Evolutionary conservation across 495 filamentous ascomycete species (phyloP).

Genomic region (Penicillium maclennaniae): DNA sequence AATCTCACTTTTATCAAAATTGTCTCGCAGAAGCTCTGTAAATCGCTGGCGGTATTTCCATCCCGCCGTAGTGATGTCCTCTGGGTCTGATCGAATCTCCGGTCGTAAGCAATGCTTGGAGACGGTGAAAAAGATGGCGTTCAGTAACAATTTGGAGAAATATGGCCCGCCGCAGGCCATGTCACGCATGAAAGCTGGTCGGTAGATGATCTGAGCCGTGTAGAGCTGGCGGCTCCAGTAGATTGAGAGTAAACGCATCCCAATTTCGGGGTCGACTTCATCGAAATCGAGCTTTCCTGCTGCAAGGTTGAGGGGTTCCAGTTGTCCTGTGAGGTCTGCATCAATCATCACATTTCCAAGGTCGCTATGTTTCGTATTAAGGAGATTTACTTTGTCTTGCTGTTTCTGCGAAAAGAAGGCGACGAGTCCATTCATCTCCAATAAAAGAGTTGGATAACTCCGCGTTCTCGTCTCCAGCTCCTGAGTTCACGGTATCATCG

Average conservation of each 20-base stretch:
- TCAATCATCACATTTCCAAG: background rate
- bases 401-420: slow-evolving; percentile 26
- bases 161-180: slow-evolving; percentile 41
- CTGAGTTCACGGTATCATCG: slow-evolving; percentile 22
- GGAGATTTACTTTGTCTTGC: slow-evolving; percentile 24
- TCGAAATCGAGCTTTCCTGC: slow-evolving; percentile 37
- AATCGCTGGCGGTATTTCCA: slow-evolving; percentile 36
- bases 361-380: background rate
- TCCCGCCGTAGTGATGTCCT: slow-evolving; percentile 33
- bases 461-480: slow-evolving; percentile 5
- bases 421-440: slow-evolving; percentile 18
- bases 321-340: slow-evolving; percentile 16
- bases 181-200: slow-evolving; percentile 32
- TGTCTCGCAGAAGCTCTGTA: slow-evolving; percentile 34
- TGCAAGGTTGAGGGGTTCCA: slow-evolving; percentile 28
- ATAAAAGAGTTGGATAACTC: slow-evolving; percentile 1
- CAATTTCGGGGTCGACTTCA: slow-evolving; percentile 35
- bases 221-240: slow-evolving; percentile 41
- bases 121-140: slow-evolving; percentile 43
- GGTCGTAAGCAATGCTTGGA: slow-evolving; percentile 33
- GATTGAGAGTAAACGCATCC: slow-evolving; percentile 36
- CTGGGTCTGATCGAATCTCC: slow-evolving; percentile 32
- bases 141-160: slow-evolving; percentile 43
- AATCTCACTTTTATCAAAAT: slow-evolving; percentile 40
- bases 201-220: slow-evolving; percentile 30